These are phyloP conservation scores for Rhizoclosmatium globosum DNA, from an alignment of 192 early-diverging fungal genomes.

Conservation along the genomic window DNA sequence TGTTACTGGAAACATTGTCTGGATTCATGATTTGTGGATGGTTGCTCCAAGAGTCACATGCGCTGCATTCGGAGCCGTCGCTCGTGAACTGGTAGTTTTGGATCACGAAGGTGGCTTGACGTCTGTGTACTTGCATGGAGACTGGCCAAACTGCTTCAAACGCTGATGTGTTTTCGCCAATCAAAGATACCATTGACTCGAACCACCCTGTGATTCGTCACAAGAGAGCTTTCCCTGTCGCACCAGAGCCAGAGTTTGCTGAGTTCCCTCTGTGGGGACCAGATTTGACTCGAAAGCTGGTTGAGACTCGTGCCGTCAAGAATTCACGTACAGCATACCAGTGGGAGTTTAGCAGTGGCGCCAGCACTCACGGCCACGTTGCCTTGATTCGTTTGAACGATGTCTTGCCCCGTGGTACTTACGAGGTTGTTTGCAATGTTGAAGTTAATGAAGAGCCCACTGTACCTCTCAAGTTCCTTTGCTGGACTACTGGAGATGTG, in stretches of 20 bases:
- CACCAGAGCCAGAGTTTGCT: constrained; percentile 41
- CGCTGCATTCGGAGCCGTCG: constrained; percentile 22
- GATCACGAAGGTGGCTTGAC: constrained; percentile 39
- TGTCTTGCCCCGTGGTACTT: constrained; percentile 37
- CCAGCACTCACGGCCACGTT: constrained; percentile 39
- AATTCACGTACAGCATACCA: constrained; percentile 18
- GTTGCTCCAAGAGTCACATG: constrained; percentile 24
- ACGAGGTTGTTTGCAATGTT: constrained; percentile 43
- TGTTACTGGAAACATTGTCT: constrained; percentile 42
- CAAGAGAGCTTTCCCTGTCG: constrained; percentile 29
- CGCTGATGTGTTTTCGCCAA: constrained; percentile 32
- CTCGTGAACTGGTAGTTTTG: constrained; percentile 32
- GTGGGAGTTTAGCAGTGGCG: constrained; percentile 39
- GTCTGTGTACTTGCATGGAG: constrained; percentile 32
- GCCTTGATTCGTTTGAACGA: constrained; percentile 36
- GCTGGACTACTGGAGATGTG: constrained; percentile 34
- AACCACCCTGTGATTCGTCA: constrained; percentile 25
- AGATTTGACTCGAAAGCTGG: constrained; percentile 3
- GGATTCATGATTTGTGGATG: constrained; percentile 45
- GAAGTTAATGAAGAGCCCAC: constrained; percentile 32
- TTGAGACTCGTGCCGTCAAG: constrained; percentile 26
- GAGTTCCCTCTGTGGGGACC: constrained; percentile 29
- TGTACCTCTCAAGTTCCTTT: constrained; percentile 41
- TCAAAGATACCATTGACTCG: neutral
- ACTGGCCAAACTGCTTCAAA: constrained; percentile 39